Percentiles rank a stretch among this genome's conserved stretches.
These are phyloP conservation scores for Dactylonectria estremocensis DNA, from an alignment of 2,329 filamentous ascomycete species.

Conservation along the genomic window DNA sequence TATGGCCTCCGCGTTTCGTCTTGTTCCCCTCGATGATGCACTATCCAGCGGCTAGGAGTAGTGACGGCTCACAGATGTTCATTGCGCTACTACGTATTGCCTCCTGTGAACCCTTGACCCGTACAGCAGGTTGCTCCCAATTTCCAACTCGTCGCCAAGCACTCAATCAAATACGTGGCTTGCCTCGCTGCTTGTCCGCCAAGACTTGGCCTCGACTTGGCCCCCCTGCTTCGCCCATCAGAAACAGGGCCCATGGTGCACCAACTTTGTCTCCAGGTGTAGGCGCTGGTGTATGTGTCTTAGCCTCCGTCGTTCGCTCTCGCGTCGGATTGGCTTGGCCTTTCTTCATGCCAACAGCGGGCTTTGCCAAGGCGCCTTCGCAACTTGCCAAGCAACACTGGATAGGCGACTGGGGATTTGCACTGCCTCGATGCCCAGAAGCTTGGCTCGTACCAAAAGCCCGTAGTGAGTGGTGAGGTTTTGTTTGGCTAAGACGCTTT, in stretches of 20 bases:
- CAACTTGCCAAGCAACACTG: slow-evolving; percentile 16
- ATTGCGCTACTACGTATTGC: no score
- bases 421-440: slow-evolving; percentile 48
- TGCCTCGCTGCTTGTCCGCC: slow-evolving; percentile 24
- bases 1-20: slow-evolving; percentile 2
- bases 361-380: slow-evolving; percentile 24
- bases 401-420: slow-evolving; percentile 32
- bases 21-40: neutral
- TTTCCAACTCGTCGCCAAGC: neutral
- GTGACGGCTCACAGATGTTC: no score
- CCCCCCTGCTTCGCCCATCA: slow-evolving; percentile 17
- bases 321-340: neutral
- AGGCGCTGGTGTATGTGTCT: neutral
- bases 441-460: slow-evolving; percentile 43
- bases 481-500: slow-evolving; percentile 1
- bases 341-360: slow-evolving; percentile 16
- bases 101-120: neutral
- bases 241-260: slow-evolving; percentile 2
- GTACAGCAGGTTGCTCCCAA: neutral
- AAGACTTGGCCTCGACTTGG: slow-evolving; percentile 31
- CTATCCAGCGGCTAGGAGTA: neutral
- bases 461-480: neutral
- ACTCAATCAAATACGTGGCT: slow-evolving; percentile 38
- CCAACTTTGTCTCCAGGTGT: no score
- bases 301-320: neutral